phyloP scores from a whole-genome alignment of 2,329 filamentous ascomycete species.

The Curvularia spicifera region DNA sequence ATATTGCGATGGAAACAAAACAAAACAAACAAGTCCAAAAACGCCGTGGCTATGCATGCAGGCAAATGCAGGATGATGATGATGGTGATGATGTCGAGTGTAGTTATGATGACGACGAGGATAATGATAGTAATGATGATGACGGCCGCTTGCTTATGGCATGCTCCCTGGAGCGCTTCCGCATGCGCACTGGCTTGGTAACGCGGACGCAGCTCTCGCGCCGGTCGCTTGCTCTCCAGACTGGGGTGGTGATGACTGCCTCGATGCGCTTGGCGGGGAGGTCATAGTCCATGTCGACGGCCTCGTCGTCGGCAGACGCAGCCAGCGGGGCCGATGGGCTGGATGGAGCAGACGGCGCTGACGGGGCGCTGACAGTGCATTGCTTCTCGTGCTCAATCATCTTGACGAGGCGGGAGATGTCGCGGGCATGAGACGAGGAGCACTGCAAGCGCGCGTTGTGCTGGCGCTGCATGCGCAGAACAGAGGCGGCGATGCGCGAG shows the following conservation, averaged over 20 bases:
- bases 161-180: constrained; percentile 33
- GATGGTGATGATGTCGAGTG: constrained; percentile 11
- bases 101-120: constrained; percentile 17
- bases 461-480: constrained; percentile 51
- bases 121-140: constrained; percentile 18
- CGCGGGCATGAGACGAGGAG: constrained; percentile 47
- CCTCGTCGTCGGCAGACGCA: constrained; percentile 41
- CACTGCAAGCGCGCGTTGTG: constrained; percentile 51
- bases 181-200: constrained; percentile 42
- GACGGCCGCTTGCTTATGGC: constrained; percentile 27
- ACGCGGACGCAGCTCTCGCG: constrained; percentile 36
- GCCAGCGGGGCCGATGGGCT: constrained; percentile 14
- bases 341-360: neutral
- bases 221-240: constrained; percentile 37
- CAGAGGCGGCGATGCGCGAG: constrained; percentile 45
- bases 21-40: constrained; percentile 17
- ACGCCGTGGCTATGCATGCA: constrained; percentile 45
- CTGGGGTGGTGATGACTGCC: constrained; percentile 27
- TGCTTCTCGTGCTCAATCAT: constrained; percentile 54
- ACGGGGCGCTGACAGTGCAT: constrained; percentile 41
- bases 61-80: constrained; percentile 5
- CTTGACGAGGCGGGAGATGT: constrained; percentile 52
- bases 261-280: constrained; percentile 23
- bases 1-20: constrained; percentile 24
- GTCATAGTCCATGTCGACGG: constrained; percentile 42